Base-by-base conservation (phyloP, 1,139 yeast species). In the Schwanniomyces etchellsii region DNA sequence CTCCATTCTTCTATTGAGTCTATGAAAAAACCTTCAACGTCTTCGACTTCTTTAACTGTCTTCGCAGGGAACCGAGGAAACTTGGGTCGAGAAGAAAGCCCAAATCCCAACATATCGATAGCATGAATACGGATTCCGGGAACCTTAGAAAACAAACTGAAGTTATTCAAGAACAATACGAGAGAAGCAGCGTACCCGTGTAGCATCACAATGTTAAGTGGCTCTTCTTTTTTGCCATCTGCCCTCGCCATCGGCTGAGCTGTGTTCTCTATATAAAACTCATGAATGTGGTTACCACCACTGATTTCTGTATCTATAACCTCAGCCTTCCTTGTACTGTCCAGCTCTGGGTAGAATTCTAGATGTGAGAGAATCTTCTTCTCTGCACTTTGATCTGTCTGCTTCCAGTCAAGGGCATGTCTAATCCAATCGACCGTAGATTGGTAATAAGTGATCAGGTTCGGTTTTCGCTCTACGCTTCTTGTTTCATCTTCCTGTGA, bases 1-100 rank as follows among this genome's bases (percentile, higher is more conserved):
- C 97, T 68, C 98, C 98, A 91, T 38, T 63, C 64, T 49, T 91
- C 97, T n/a, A 91, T 52, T 1, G 89, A 65, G 42, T 85, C 94
- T 21, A 81, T 64, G 44, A 86, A 89, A 68, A 85, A 80, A 39
- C 74, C 68, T 49, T 86, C 95, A 10, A 81, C 75, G 39, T 70
- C 67, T 13, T 51, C 40, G 3, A 58, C 37, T 11, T 55, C 50
- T 32, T 60, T 58, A 27, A 55, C 52, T n/a, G 69, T 51, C 5
- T 44, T 38, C 14, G 47, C 31, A 1, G 52, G 43, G 16, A 59
- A 53, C 5, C 48, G 40, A 5, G 74, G 73, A 38, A 60, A 68
- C 13, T 43, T 41, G 1, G 71, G 70, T 35, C 74, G 47, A 4
- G 70, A 50, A 17, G 67, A 57, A 30, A 66, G 52, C 5, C 74